These are phyloP conservation scores for Citrullus amarus DNA, from an alignment of 306 rosid genomes.

Conservation along the genomic window DNA sequence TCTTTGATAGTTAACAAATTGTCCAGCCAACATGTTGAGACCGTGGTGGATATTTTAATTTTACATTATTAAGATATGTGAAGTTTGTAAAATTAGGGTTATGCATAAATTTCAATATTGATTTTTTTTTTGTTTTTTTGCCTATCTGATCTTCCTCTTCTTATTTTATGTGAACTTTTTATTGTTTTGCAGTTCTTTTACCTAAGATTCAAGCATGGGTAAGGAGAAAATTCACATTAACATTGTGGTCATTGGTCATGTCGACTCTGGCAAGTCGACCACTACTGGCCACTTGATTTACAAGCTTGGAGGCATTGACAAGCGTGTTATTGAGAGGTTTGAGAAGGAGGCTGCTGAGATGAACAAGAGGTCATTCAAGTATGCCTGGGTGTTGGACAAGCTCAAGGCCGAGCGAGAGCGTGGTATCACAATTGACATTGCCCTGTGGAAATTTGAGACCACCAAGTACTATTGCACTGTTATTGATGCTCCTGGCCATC, in stretches of 20 bases:
- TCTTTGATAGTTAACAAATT: not conserved
- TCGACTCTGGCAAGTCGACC: constrained; percentile 87
- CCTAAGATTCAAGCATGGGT: constrained; percentile 36
- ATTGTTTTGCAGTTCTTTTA: not conserved
- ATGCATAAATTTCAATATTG: not conserved
- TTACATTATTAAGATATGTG: not conserved
- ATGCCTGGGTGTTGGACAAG: constrained; percentile 95
- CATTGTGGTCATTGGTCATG: constrained; percentile 95
- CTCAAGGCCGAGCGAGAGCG: constrained; percentile 95
- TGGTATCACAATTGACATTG: constrained; percentile 88
- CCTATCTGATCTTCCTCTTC: not conserved
- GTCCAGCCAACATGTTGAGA: not conserved
- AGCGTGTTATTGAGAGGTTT: constrained; percentile 88
- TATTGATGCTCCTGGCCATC: constrained; percentile 88
- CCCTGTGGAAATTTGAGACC: constrained; percentile 89
- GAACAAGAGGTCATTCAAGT: constrained; percentile 96
- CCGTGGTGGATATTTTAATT: not conserved
- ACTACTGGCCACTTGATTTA: constrained; percentile 84
- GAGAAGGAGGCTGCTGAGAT: constrained; percentile 96
- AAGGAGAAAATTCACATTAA: constrained; percentile 76
- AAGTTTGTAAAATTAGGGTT: not conserved
- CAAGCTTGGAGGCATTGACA: constrained; percentile 95
- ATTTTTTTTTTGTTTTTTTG: not conserved
- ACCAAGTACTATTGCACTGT: constrained; percentile 90
- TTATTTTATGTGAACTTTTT: not conserved